Base-by-base conservation (phyloP, 768 basidiomycete species). In the Sporobolomyces phaffii region DNA sequence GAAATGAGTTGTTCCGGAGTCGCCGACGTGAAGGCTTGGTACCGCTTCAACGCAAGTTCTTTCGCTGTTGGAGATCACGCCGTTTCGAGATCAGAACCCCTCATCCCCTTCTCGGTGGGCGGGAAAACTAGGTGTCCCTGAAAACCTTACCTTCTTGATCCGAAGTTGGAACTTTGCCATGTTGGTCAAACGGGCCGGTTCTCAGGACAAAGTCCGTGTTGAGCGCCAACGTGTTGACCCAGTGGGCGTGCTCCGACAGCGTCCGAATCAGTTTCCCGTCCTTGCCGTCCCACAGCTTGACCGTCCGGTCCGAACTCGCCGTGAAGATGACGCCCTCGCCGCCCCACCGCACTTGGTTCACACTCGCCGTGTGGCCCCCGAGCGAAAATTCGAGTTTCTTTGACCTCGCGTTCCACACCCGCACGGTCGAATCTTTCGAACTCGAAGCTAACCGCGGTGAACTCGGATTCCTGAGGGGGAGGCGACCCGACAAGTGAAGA, bases 291-390 rank as follows among this genome's bases (percentile, higher is more conserved):
- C 96, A 99, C 45, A 97, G 85, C 68, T 91, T 85, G 26, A 98
- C 91, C 3, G 90, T 93, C 20, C 93, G 81, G 79, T 99, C 96
- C 69, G 89, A 92, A 68, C 89, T 90, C 7, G 91, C 96, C 1
- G 96, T 97, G 77, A 97, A 99, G 34, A 98, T 81, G 14, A 93
- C 84, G 1, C 87, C 89, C 15, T 88, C 88, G 9, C 94, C 96
- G 50, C 91, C 93, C 94, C 96, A 98, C 72, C 89, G 85, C 18
- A 98, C 90, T 33, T 91, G 87, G 72, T 98, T 98, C 18, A 98
- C 92, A 65, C 87, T 89, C 3, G 91, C 91, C 0, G 89, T 87
- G 75, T 99, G 94, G 5, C 94, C 92, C 1, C 93, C 91, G 1
- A 99, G 84, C 0, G 89, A 84, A 74, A 88, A 96, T 59, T 91